Evolutionary conservation across 768 basidiomycete genomes (phyloP), one percentile per base, ranked within the genome.

Genomic region (Leccinum incarnatum): DNA sequence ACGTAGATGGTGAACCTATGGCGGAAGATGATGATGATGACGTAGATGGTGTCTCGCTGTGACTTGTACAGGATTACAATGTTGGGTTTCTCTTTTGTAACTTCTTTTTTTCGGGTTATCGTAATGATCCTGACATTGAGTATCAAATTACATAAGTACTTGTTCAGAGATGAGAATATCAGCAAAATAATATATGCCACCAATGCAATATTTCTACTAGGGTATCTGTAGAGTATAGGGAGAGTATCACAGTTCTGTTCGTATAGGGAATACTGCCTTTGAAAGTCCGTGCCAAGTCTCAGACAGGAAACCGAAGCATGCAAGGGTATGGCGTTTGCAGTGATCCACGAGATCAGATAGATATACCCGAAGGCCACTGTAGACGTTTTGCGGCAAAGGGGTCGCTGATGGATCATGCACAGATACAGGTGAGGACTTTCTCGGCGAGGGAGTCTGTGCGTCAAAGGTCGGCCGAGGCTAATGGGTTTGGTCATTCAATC

Each of bases 41-140:
- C 55, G 49, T 77, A 15, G 77, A 78, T 53, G 79, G 79, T 1
- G 72, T 65, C 15, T 73, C 77, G 1, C 66, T 81, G 59, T 78
- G 69, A 67, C 17, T 5, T 34, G 19, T 6, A 9, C 9, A 17
- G 25, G 42, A 45, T 14, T 40, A 23, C 23, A 23, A 23, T 19
- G 48, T 45, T 34, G 19, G 36, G 23, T 50, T 37, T 51, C 27
- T 2, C 7, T 29, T 17, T 34, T 55, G 29, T 40, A 30, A 36
- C 15, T 34, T 23, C 27, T 25, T 50, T 51, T 21, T 21, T 27
- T 40, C 8, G 47, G 48, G 27, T 17, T 50, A 59, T 54, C 14
- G 11, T 15, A 54, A 56, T 40, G 12, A 42, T 29, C 47, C 32
- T 19, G 51, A 42, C 7, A 49, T 46, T 5, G 37, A 36, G 29